Base-by-base conservation (phyloP, 225 moss, liverwort and hornwort species). In the Sphagnum contortum region DNA sequence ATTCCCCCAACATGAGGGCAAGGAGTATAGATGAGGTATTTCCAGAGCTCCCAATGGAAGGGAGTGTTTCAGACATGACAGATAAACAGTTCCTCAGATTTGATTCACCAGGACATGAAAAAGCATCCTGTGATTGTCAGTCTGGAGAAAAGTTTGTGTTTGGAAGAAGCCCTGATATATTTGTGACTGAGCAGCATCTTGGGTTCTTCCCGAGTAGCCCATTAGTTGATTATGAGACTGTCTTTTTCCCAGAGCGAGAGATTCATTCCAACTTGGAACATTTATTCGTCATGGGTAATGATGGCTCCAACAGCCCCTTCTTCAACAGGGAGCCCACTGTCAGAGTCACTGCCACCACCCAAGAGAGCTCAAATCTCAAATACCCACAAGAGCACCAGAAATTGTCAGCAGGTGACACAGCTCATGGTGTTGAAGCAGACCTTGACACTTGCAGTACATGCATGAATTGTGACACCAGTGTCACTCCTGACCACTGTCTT, bases 361-460 rank as follows among this genome's bases (percentile, higher is more conserved):
- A 29, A 29, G 29, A 29, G 29, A 29, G 29, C 0, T 29, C 29
- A 29, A 29, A 29, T 29, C 29, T 29, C 29, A 29, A 29, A 29
- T 29, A 29, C 29, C 29, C 29, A 29, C 29, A 29, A 29, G 29
- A 29, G 29, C 29, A 29, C 52, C 0, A 52, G 47, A 50, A 47
- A 48, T 55, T 48, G 2, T 75, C 76, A 52, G 60, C 77, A 59
- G 55, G 72, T 4, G 80, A 73, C 8, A 76, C 1, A 29, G 29
- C 29, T 29, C 29, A 76, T 9, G 29, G 73, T 49, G 71, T 68
- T 10, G 65, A 12, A 5, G 6, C 52, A 5, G 52, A 52, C 6
- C 52, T 52, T 6, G 79, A 83, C 12, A 60, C 77, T 12, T 80
- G 74, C 68, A 77, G 77, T 50, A 72, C 72, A 45, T 62, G 62